Base-by-base conservation (phyloP, 164 flowering plant species). In the Sextonia rubra region DNA sequence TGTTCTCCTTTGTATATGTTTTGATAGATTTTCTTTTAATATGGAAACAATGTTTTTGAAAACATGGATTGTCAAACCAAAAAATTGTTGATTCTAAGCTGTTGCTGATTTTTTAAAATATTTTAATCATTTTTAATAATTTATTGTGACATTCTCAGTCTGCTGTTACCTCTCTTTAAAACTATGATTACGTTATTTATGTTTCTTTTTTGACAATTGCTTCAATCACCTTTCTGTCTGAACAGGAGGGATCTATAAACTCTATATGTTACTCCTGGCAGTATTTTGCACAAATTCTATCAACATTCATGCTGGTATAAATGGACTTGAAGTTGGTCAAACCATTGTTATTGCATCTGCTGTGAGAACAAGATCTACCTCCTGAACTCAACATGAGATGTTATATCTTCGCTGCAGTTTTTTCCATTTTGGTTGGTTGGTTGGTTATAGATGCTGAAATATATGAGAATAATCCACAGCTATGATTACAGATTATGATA, bases 311-410 rank as follows among this genome's bases (percentile, higher is more conserved):
- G 99, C 98, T 80, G 99, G 99, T 61, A 15, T 96, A 67, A 96
- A 96, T 86, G 99, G 99, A 64, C 98, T 96, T 73, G 99, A 96
- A 90, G 97, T 86, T 80, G 99, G 99, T 79, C 99, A 96, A 79
- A 90, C 99, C 32, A 88, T 91, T 75, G 98, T 96, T 44, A 90
- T 89, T 75, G 83, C 99, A 75, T 84, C 81, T 76, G 99, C 98
- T 75, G 99, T 96, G 90, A 89, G 98, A 63, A 80, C 65, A 44
- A 71, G 64, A 20, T 25, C 64, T 75, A 63, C 29, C 3, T 64
- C 20, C 60, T 63, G 67, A 27, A 66, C 71, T 69, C 49, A 32
- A 8, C 18, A 23, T 37, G 32, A 22, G 24, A 61, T 61, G 27
- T 64, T 64, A 17, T 12, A 17, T 27, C 20, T 30, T n/a, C 2